These are phyloP conservation scores for Staphylotrichum tortipilum DNA, from an alignment of 495 filamentous ascomycete genomes.

Conservation along the genomic window DNA sequence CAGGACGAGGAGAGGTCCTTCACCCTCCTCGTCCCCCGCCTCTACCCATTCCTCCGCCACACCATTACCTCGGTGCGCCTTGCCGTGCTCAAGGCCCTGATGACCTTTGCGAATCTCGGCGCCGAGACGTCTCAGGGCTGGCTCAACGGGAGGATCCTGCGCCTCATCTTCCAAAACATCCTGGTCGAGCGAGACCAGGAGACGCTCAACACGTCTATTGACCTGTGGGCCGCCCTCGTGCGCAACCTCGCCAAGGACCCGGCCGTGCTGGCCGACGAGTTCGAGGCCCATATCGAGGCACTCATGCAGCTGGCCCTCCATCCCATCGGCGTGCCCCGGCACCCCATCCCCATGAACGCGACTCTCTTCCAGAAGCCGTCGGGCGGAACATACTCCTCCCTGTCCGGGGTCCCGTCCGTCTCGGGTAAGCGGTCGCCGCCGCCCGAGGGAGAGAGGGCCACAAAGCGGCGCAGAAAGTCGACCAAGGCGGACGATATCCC, in stretches of 20 bases:
- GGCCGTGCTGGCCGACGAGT: slow-evolving; percentile 52
- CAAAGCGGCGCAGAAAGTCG: slow-evolving; percentile 71
- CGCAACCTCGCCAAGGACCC: slow-evolving; percentile 53
- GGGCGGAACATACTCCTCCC: slow-evolving; percentile 70
- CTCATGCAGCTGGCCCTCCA: slow-evolving; percentile 73
- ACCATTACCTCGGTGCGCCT: slow-evolving; percentile 93
- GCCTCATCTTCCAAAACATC: slow-evolving; percentile 88
- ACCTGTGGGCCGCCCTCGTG: slow-evolving; percentile 78
- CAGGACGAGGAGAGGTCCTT: slow-evolving; percentile 80
- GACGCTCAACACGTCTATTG: slow-evolving; percentile 63
- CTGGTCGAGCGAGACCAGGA: slow-evolving; percentile 84
- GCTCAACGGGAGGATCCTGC: slow-evolving; percentile 81
- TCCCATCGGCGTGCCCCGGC: slow-evolving; percentile 81
- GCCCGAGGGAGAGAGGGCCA: slow-evolving; percentile 37
- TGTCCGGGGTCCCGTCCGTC: slow-evolving; percentile 35
- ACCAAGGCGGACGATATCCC: slow-evolving; percentile 70
- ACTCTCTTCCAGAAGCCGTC: slow-evolving; percentile 87
- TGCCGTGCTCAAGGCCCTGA: slow-evolving; percentile 82
- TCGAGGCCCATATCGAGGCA: slow-evolving; percentile 61
- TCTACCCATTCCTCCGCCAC: slow-evolving; percentile 93
- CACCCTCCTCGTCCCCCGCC: slow-evolving; percentile 78
- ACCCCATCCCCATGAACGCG: slow-evolving; percentile 84
- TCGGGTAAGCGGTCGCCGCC: slow-evolving; percentile 55
- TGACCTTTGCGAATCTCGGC: slow-evolving; percentile 83
- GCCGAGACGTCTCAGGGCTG: slow-evolving; percentile 78